Evolutionary conservation across 75 land plant genomes (phyloP).

Genomic region (Pseudotsuga menziesii): DNA sequence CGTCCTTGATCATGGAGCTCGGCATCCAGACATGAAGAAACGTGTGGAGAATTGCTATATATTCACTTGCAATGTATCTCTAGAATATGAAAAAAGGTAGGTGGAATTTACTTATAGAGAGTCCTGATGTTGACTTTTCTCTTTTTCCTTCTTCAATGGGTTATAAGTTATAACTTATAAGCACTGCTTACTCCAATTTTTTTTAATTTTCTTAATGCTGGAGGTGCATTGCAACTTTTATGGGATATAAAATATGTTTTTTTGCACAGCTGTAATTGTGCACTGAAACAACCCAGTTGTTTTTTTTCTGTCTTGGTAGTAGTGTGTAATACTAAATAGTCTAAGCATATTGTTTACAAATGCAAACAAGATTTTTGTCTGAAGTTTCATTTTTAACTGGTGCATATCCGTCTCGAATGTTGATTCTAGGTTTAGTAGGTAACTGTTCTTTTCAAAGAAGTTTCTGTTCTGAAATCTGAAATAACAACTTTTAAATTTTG

Average conservation of each 20-base stretch:
- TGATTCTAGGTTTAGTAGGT: too few species aligned
- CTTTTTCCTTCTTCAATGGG: background rate
- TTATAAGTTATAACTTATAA: too few species aligned
- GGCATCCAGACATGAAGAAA: constrained; percentile 95
- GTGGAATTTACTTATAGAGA: background rate
- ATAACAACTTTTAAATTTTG: too few species aligned
- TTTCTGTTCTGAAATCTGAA: too few species aligned
- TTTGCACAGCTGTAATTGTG: background rate
- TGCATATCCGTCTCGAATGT: too few species aligned
- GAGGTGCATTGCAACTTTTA: background rate
- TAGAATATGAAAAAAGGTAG: constrained; percentile 98
- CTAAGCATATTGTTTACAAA: too few species aligned
- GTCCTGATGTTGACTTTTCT: background rate
- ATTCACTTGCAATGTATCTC: constrained; percentile 88
- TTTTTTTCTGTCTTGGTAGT: too few species aligned
- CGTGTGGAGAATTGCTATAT: constrained; percentile 90
- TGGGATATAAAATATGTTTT: background rate
- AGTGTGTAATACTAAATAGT: too few species aligned
- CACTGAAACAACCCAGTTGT: too few species aligned
- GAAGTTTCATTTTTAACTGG: too few species aligned
- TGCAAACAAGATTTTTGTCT: too few species aligned
- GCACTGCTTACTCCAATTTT: background rate
- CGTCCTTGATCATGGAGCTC: constrained; percentile 93
- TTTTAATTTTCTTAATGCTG: background rate
- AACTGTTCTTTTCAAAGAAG: too few species aligned